Base-by-base conservation (phyloP, 108 stramenopile genomes). In the Skeletonema marinoi region DNA sequence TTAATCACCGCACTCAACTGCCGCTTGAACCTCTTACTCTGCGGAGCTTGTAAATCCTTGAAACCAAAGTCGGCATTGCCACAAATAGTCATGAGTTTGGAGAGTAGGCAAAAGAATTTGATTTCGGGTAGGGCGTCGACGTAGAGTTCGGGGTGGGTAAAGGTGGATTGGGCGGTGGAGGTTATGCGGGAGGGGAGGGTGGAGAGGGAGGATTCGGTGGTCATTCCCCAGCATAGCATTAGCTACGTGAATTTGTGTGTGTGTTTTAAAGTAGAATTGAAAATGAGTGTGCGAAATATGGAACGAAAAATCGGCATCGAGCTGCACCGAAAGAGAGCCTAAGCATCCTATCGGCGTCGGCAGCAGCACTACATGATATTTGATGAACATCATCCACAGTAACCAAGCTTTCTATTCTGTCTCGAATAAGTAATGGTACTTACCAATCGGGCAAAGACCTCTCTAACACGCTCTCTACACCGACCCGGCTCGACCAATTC, bases 1-100 rank as follows among this genome's bases (percentile, higher is more conserved):
- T 99, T 99, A 69, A 98, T 96, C 32, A 90, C 84, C 11, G 97
- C 98, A 46, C 92, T 92, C 35, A 99, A 83, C 67, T 98, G 97
- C 17, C 86, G 69, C 8, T 88, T 85, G n/a, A 98, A 82, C 21
- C 98, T 84, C 66, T 91, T 92, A 17, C 78, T 12, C 16, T 64
- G 77, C 0, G 98, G 98, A 39, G 68, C 42, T 31, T 87, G 71
- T 44, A 98, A 65, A 70, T 99, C 99, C 65, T 90, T 88, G 70
- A 94, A 88, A 4, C 91, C 86, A 82, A 98, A 99, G 68, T 98
- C 95, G 30, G 56, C 50, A 32, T 97, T 83, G 3, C 96, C 97
- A 46, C 95, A 96, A 6, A 88, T 87, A 7, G 72, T 71, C 89
- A 99, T 93, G 71, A 95, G 86, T 77, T 91, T 94, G 63, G 75